Evolutionary conservation across 306 rosid genomes (phyloP), one percentile per base, ranked within the genome.

Genomic region (Fragaria vesca): DNA sequence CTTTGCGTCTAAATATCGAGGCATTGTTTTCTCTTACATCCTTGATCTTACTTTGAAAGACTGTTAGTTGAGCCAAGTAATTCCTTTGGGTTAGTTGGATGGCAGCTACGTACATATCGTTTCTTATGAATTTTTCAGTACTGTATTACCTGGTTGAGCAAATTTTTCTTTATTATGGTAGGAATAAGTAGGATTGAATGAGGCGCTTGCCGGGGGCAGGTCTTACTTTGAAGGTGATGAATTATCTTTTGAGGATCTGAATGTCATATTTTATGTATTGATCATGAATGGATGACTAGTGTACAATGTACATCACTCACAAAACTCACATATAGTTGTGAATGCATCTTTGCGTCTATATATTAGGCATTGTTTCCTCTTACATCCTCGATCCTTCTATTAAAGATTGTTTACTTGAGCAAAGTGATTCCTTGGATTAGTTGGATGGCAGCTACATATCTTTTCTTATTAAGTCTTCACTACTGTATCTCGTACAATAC

Each of bases 121-220:
- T 32, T 32, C 34, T 32, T 32, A 32, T 32, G 34, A 32, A 32
- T 0, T 32, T 32, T 32, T 32, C 34, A 32, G 34, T 32, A 32
- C 34, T 32, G 34, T 32, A 32, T 32, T 2, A 32, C 34, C 34
- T 32, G 34, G 34, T 32, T 32, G 34, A 32, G 34, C 4, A 32
- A 32, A 32, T 2, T 2, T 30, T 30, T 30, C 0, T 32, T 32
- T 0, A 32, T 32, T 32, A 32, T 32, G 34, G 34, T 32, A 32
- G 34, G 34, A 32, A 2, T 32, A 32, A 32, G 34, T 32, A 32
- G 34, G 34, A 32, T 32, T 91, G 88, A 85, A 85, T 62, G 86
- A 84, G 62, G 90, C 92, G 12, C 93, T 93, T 69, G 84, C 82
- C 24, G 86, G 89, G 98, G 97, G 90, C 96, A 15, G 88, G 87